Evolutionary conservation across 1,284 basidiomycete species (phyloP).

Genomic region (Cutaneotrichosporon dermatis): DNA sequence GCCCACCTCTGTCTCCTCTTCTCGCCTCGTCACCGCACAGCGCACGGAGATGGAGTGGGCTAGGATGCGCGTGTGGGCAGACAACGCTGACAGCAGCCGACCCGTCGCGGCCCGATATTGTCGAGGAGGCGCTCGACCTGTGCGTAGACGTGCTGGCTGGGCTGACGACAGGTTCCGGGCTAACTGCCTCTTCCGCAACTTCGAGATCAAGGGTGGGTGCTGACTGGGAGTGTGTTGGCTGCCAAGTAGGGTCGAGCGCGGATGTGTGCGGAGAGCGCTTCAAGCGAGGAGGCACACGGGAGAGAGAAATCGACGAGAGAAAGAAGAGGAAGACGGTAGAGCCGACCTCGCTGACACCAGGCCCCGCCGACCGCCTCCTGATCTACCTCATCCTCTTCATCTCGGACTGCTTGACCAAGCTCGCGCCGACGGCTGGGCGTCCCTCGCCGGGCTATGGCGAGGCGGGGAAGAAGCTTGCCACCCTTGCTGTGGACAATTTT

Average conservation of each 20-base stretch:
- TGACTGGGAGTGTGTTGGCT: neutral
- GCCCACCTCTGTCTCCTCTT: too few relatives aligned
- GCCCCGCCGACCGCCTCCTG: slow-evolving; percentile 89
- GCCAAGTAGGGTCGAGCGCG: neutral
- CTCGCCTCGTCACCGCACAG: too few relatives aligned
- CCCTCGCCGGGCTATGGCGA: slow-evolving; percentile 68
- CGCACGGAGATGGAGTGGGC: too few relatives aligned
- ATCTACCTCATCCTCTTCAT: slow-evolving; percentile 98
- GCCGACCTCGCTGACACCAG: slow-evolving; percentile 17
- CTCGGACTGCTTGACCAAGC: slow-evolving; percentile 91
- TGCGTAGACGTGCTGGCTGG: slow-evolving; percentile 15
- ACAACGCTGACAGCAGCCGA: slow-evolving; percentile 56
- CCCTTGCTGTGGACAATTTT: slow-evolving; percentile 87
- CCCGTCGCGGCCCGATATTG: slow-evolving; percentile 74
- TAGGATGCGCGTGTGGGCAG: too few relatives aligned
- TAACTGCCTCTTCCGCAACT: slow-evolving; percentile 98
- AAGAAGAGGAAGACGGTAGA: too few relatives aligned
- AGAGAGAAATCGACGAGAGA: too few relatives aligned
- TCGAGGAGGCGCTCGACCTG: slow-evolving; percentile 94
- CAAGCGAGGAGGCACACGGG: too few relatives aligned
- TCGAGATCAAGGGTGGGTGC: slow-evolving; percentile 85
- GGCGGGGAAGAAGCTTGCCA: slow-evolving; percentile 81
- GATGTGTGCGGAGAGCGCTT: too few relatives aligned
- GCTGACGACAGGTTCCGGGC: slow-evolving; percentile 68
- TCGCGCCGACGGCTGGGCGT: slow-evolving; percentile 56